These are phyloP conservation scores for Rhinocladiella similis DNA, from an alignment of 2,329 filamentous ascomycete genomes.

Conservation along the genomic window DNA sequence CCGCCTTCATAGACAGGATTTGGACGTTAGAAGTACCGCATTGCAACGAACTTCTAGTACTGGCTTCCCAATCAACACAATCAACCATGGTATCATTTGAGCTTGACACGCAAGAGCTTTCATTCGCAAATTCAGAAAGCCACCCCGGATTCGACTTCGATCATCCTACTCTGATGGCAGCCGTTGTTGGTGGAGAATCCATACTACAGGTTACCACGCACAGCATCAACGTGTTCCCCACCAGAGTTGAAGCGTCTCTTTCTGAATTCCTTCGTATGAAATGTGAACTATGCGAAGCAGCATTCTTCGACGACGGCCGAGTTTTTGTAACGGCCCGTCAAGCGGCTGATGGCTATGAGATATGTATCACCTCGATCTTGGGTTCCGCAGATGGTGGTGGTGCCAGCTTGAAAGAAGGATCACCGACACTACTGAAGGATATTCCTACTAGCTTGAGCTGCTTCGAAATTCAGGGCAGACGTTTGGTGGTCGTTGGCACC, in stretches of 20 bases:
- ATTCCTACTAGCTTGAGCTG: slow-evolving; percentile 13
- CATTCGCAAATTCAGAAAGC: slow-evolving; percentile 38
- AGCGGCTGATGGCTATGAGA: slow-evolving; percentile 6
- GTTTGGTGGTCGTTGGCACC: slow-evolving; percentile 43
- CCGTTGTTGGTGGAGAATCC: slow-evolving; percentile 35
- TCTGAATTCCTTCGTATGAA: background rate
- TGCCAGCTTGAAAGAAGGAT: background rate
- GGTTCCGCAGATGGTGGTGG: background rate
- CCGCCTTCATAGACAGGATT: slow-evolving; percentile 42
- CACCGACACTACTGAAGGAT: background rate
- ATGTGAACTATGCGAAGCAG: slow-evolving; percentile 4
- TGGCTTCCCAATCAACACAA: slow-evolving; percentile 44
- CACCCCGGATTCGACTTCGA: slow-evolving; percentile 42
- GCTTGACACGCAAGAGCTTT: slow-evolving; percentile 40
- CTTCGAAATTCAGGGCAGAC: slow-evolving; percentile 3
- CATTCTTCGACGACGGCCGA: slow-evolving; percentile 6
- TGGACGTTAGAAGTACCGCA: slow-evolving; percentile 43
- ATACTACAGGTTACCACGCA: slow-evolving; percentile 44
- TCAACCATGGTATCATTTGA: slow-evolving; percentile 41
- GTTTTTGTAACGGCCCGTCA: slow-evolving; percentile 7
- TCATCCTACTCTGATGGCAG: slow-evolving; percentile 46
- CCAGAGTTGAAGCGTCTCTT: background rate
- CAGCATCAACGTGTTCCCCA: slow-evolving; percentile 12
- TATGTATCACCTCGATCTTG: slow-evolving; percentile 6
- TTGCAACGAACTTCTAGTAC: slow-evolving; percentile 38